Evolutionary conservation across 1,284 basidiomycete genomes (phyloP).

Genomic region (Ceratorhiza oryzae-sativae): DNA sequence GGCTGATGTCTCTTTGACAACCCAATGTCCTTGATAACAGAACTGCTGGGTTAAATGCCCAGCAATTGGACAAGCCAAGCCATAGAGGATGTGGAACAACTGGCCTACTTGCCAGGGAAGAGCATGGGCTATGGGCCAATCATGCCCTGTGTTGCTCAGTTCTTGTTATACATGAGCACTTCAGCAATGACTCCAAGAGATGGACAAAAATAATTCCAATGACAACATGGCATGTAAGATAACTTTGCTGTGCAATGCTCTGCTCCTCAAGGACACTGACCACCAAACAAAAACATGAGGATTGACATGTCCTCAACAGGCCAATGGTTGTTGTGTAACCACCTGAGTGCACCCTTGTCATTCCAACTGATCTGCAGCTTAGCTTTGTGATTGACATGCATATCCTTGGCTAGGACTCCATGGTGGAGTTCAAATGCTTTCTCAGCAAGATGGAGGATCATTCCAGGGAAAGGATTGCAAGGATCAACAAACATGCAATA

Average conservation of each 20-base stretch:
- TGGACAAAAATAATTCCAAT: not conserved
- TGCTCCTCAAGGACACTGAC: not conserved
- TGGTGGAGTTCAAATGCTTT: not conserved
- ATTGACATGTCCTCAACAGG: no score
- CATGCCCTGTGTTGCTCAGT: not conserved
- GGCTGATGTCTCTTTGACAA: not conserved
- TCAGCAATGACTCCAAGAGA: not conserved
- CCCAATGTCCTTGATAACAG: not conserved
- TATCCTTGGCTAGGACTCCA: not conserved
- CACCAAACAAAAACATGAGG: no score
- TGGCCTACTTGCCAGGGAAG: conserved; percentile 8
- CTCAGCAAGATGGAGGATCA: no score
- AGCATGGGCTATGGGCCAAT: not conserved
- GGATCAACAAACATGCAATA: conserved; percentile 3
- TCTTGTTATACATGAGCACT: conserved; percentile 14
- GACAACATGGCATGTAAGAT: no score
- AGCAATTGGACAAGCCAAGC: not conserved
- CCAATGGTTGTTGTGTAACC: no score
- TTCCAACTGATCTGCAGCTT: no score
- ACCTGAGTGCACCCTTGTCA: no score
- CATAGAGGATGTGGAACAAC: not conserved
- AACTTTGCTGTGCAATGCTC: conserved; percentile 3
- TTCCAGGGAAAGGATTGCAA: no score
- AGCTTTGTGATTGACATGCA: no score
- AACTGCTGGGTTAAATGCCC: not conserved